phyloP scores from a whole-genome alignment of 768 basidiomycete genomes.

The Daedaleopsis nitida region DNA sequence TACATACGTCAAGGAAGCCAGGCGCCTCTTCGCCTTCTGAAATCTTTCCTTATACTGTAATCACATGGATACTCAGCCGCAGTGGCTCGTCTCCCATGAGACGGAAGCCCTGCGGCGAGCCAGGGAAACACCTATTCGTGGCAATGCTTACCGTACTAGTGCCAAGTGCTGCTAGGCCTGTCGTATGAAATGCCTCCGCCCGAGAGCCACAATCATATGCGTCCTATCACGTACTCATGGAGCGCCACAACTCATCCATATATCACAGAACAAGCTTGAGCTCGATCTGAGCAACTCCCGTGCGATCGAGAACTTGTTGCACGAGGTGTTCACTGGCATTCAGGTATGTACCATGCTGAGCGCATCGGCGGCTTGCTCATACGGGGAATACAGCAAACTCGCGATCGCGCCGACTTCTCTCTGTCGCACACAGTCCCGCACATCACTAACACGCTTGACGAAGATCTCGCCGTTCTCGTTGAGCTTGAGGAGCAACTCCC shows the following conservation, averaged over 20 bases:
- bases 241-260: not conserved
- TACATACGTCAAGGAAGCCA: not conserved
- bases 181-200: not conserved
- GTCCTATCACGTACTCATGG: not conserved
- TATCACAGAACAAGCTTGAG: constrained; percentile 57
- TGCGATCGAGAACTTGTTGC: constrained; percentile 68
- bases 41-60: constrained; percentile 1
- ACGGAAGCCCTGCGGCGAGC: not conserved
- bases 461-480: constrained; percentile 56
- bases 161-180: too few relatives aligned
- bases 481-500: constrained; percentile 64
- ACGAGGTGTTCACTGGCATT: constrained; percentile 61
- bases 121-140: not conserved
- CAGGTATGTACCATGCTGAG: constrained; percentile 36
- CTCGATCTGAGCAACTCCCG: constrained; percentile 76
- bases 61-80: constrained; percentile 15
- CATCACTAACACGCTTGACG: constrained; percentile 60
- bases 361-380: constrained; percentile 1
- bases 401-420: constrained; percentile 60
- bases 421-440: constrained; percentile 61
- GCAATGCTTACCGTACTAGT: not conserved
- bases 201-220: constrained; percentile 16
- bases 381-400: constrained; percentile 47
- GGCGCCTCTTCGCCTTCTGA: not conserved
- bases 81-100: not conserved